phyloP scores from a whole-genome alignment of 1,284 basidiomycete species.

The Fomitopsis palustris region DNA sequence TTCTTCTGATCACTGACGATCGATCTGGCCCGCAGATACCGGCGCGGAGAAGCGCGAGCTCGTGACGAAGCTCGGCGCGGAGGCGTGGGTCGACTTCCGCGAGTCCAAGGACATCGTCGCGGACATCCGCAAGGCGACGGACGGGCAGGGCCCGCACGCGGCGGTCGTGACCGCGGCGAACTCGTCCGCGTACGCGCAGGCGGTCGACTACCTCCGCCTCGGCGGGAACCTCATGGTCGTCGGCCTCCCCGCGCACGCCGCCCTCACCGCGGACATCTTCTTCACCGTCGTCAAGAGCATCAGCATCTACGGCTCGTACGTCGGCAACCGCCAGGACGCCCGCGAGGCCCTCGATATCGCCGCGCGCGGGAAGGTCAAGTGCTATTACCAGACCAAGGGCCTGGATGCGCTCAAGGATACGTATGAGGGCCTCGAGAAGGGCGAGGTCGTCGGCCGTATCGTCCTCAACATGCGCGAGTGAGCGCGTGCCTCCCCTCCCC shows the following conservation, averaged over 20 bases:
- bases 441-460: constrained; percentile 58
- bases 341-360: constrained; percentile 75
- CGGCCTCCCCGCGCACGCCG: constrained; percentile 64
- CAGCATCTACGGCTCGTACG: constrained; percentile 71
- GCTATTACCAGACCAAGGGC: constrained; percentile 47
- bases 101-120: constrained; percentile 56
- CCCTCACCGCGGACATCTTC: constrained; percentile 72
- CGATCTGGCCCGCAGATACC: constrained; percentile 41
- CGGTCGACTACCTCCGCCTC: constrained; percentile 69
- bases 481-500: background rate
- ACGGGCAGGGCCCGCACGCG: constrained; percentile 73
- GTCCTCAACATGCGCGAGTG: constrained; percentile 47
- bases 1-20: background rate
- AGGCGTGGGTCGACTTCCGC: constrained; percentile 80
- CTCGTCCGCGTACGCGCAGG: constrained; percentile 65
- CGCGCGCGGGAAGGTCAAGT: constrained; percentile 69
- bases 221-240: constrained; percentile 74
- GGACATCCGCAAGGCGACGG: constrained; percentile 63
- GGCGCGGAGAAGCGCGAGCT: constrained; percentile 76
- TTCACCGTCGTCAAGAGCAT: constrained; percentile 73
- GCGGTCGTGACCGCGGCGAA: constrained; percentile 66
- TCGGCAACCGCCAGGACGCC: constrained; percentile 64
- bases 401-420: constrained; percentile 53
- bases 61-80: constrained; percentile 67
- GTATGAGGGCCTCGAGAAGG: constrained; percentile 55